Percentiles rank a stretch among this genome's conserved stretches.
These are phyloP conservation scores for Trametes coccinea DNA, from an alignment of 768 basidiomycete genomes.

Conservation along the genomic window DNA sequence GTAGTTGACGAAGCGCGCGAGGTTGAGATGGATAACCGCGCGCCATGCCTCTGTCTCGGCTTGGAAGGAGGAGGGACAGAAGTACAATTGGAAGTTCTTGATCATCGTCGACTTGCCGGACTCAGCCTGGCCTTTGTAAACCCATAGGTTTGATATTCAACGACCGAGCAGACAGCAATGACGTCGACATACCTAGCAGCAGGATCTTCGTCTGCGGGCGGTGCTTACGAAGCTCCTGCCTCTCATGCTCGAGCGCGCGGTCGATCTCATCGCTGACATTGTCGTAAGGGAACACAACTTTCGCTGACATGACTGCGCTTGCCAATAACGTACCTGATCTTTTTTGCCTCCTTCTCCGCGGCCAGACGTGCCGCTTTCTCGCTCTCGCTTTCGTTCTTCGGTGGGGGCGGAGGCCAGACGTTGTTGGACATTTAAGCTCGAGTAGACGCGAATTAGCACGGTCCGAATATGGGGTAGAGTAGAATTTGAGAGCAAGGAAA, in stretches of 20 bases:
- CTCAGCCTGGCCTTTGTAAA: conserved; percentile 52
- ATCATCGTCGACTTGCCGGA: conserved; percentile 63
- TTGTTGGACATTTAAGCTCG: conserved; percentile 4
- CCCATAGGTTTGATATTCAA: neutral
- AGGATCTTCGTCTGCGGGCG: conserved; percentile 47
- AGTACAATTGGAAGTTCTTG: conserved; percentile 61
- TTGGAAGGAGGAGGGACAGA: conserved; percentile 55
- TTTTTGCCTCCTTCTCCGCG: conserved; percentile 46
- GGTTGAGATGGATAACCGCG: conserved; percentile 62
- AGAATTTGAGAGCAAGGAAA: neutral
- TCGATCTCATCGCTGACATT: conserved; percentile 57
- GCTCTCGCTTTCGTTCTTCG: conserved; percentile 41
- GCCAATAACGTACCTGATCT: conserved; percentile 14
- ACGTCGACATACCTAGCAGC: conserved; percentile 46
- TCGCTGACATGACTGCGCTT: neutral
- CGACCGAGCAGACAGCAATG: neutral
- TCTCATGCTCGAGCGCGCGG: conserved; percentile 48
- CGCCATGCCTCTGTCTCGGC: conserved; percentile 58
- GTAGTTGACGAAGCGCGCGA: conserved; percentile 49
- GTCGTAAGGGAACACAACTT: neutral
- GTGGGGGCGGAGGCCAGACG: conserved; percentile 32
- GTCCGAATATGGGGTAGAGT: neutral
- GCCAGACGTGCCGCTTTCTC: conserved; percentile 40
- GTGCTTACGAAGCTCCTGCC: conserved; percentile 39
- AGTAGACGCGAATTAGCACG: neutral